Conservation (phyloP, 208 protist species). For the Leishmania turanica region DNA sequence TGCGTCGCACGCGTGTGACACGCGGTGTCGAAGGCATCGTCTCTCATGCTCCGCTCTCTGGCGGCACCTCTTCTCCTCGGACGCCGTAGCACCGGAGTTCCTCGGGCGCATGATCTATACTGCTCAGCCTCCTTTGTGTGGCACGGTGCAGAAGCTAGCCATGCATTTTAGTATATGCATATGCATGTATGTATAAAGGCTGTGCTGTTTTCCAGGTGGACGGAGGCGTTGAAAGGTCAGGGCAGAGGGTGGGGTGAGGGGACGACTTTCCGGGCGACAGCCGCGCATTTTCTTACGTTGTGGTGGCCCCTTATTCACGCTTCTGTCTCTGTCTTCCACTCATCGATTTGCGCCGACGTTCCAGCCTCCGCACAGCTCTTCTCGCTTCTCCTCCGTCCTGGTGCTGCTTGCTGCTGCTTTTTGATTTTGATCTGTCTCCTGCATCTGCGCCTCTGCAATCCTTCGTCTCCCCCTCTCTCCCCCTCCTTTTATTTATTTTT, state of each 20-base stretch:
- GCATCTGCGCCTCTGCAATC: background rate
- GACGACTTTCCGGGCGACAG: background rate
- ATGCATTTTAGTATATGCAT: background rate
- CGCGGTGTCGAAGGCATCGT: background rate
- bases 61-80: background rate
- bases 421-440: background rate
- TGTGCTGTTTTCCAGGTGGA: background rate
- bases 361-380: background rate
- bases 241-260: background rate
- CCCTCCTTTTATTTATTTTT: background rate
- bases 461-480: background rate
- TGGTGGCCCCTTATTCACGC: background rate
- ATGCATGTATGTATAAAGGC: background rate
- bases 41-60: background rate
- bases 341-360: background rate
- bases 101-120: background rate
- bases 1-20: background rate
- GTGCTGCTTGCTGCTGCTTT: background rate
- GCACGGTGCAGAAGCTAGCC: background rate
- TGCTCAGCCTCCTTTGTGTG: background rate
- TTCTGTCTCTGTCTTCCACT: background rate
- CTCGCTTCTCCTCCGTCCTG: background rate
- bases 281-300: background rate
- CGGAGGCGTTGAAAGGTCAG: background rate
- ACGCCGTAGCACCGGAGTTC: background rate